Conservation (phyloP, 2,329 filamentous ascomycete species). For the Calonectria henricotiae region DNA sequence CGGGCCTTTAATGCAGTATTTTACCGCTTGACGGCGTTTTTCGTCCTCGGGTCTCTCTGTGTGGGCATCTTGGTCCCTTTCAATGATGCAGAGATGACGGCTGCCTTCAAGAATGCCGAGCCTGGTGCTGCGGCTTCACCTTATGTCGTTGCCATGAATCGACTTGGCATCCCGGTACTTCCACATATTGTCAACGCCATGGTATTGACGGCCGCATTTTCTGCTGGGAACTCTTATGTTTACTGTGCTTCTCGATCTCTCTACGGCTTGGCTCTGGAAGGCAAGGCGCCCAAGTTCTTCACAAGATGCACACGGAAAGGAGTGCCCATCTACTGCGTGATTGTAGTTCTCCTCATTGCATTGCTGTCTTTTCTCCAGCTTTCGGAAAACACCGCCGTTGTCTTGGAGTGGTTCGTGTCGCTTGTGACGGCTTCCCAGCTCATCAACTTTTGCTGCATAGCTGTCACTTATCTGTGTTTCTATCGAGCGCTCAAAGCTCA, state of each 20-base stretch:
- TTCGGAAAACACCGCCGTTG: slow-evolving; percentile 75
- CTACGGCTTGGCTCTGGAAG: slow-evolving; percentile 79
- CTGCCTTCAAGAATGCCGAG: slow-evolving; percentile 72
- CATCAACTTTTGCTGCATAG: slow-evolving; percentile 81
- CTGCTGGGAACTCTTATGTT: slow-evolving; percentile 76
- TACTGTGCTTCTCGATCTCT: slow-evolving; percentile 80
- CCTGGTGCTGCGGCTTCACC: slow-evolving; percentile 80
- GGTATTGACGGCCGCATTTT: slow-evolving; percentile 78
- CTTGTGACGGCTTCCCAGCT: slow-evolving; percentile 81
- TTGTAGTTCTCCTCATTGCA: slow-evolving; percentile 76
- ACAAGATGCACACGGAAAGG: slow-evolving; percentile 75
- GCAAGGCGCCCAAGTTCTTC: slow-evolving; percentile 76
- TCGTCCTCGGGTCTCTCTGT: slow-evolving; percentile 81
- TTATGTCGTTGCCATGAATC: slow-evolving; percentile 79
- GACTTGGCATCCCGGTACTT: slow-evolving; percentile 74
- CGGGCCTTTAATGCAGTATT: slow-evolving; percentile 85
- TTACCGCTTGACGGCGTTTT: slow-evolving; percentile 83
- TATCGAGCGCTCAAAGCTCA: slow-evolving; percentile 79
- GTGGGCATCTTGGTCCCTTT: slow-evolving; percentile 82
- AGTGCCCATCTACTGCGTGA: slow-evolving; percentile 83
- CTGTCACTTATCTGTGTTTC: slow-evolving; percentile 81
- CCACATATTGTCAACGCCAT: slow-evolving; percentile 83
- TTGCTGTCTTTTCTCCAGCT: slow-evolving; percentile 84
- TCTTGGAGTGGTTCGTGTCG: slow-evolving; percentile 82
- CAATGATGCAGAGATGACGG: slow-evolving; percentile 74